Evolutionary conservation across 352 stramenopile genomes (phyloP).

Genomic region (Phytophthora palmivora): DNA sequence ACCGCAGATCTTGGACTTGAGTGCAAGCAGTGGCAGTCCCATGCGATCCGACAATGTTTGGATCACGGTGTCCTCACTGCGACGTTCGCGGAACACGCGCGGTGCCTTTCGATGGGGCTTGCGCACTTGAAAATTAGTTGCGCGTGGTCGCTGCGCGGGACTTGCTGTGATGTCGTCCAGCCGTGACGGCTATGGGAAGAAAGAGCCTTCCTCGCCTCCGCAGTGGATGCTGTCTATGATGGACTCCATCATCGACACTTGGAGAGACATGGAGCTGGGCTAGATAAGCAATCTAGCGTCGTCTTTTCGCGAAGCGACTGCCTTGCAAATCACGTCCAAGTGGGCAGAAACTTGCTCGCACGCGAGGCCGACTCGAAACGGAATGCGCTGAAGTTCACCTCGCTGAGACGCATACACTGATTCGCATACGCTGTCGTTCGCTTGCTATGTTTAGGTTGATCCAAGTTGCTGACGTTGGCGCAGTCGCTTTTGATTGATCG

Average conservation of each 20-base stretch:
- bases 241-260: constrained; percentile 10
- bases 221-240: not conserved
- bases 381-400: not conserved
- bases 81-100: constrained; percentile 38
- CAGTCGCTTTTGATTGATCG: not conserved
- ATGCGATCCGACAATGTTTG: constrained; percentile 33
- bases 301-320: constrained; percentile 13
- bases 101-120: constrained; percentile 18
- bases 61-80: constrained; percentile 21
- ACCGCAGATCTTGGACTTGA: constrained; percentile 30
- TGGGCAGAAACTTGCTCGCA: constrained; percentile 26
- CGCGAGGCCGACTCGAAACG: constrained; percentile 22
- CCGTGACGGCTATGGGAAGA: constrained; percentile 9
- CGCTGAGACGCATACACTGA: too few species aligned
- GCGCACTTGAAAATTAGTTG: constrained; percentile 23
- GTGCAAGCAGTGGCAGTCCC: constrained; percentile 10
- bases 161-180: constrained; percentile 11
- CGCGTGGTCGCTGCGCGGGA: constrained; percentile 12
- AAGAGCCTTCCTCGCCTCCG: constrained; percentile 25
- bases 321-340: constrained; percentile 13
- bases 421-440: constrained; percentile 4
- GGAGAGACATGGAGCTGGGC: constrained; percentile 21
- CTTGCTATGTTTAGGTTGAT: constrained; percentile 23
- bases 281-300: constrained; percentile 31
- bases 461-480: not conserved